Base-by-base conservation (phyloP, 768 basidiomycete genomes). In the Solioccasus polychromus region DNA sequence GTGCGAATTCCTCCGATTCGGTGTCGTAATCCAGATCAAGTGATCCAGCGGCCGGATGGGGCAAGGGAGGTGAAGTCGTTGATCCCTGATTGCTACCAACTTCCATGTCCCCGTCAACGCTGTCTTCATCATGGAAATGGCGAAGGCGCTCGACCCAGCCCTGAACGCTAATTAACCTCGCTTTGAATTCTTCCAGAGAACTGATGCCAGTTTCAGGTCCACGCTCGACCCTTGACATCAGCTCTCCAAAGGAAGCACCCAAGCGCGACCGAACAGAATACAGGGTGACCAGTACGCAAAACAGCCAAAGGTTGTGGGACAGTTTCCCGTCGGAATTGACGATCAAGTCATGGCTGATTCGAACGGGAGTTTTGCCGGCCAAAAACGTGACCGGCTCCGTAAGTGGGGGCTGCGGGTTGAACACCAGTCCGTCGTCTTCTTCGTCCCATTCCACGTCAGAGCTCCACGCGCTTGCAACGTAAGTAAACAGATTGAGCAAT, bases 301-400 rank as follows among this genome's bases (percentile, higher is more conserved):
- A 57, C 9, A 74, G 45, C 80, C 80, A 82, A 5, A 83, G 64
- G 26, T 64, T 62, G 50, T 71, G 69, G 1, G 79, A 78, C 34
- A 80, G 55, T 50, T 64, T 72, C 3, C 78, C 79, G 52, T 82
- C 81, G 14, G 67, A 66, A 52, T 81, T 72, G 42, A 80, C 52
- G 43, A 58, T 64, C 35, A 81, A 60, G 47, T 52, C 53, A 10
- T 51, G 51, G 4, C 38, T 34, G 37, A 50, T 17, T 41, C 23
- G 41, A 39, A 39, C 17, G 44, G 56, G 44, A 22, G 31, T 51
- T 5, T 53, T 46, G 26, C 44, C 47, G 39, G 50, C 47, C 26
- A 60, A 41, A 20, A 47, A 45, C 20, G 44, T 41, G 19, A 41
- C 39, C 10, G 46, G 47, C 25, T 61, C 47, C 35, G 50, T 23